These are phyloP conservation scores for Nannizziopsis arthrosporioides DNA, from an alignment of 2,329 filamentous ascomycete genomes.

Conservation along the genomic window DNA sequence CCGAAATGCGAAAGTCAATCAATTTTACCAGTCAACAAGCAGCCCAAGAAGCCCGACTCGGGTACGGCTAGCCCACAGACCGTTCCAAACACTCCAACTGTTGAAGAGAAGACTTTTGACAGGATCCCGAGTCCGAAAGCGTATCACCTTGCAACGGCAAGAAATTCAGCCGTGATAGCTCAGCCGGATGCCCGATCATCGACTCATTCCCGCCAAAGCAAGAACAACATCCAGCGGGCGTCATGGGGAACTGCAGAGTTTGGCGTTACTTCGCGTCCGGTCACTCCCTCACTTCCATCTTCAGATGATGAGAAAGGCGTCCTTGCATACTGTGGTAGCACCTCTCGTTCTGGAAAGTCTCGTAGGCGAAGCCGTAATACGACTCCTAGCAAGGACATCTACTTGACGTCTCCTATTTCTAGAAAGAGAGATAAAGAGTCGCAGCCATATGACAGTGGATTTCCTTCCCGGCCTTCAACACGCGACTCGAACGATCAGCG, in stretches of 20 bases:
- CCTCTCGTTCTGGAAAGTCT: slow-evolving; percentile 3
- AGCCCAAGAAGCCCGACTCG: background rate
- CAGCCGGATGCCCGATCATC: slow-evolving; percentile 2
- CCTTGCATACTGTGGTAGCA: slow-evolving; percentile 10
- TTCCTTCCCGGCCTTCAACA: slow-evolving; percentile 1
- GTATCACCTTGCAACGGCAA: background rate
- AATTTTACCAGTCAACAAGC: background rate
- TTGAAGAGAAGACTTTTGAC: background rate
- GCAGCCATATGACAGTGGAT: background rate
- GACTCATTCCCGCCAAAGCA: background rate
- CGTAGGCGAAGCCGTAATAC: background rate
- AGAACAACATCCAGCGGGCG: background rate
- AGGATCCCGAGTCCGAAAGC: background rate
- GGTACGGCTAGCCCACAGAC: background rate
- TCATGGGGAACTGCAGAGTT: slow-evolving; percentile 7
- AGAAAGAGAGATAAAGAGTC: background rate
- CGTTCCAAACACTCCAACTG: background rate
- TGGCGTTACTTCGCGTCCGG: slow-evolving; percentile 15
- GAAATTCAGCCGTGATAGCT: background rate
- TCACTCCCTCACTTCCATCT: slow-evolving; percentile 28
- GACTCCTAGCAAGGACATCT: background rate
- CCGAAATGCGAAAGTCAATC: slow-evolving; percentile 1
- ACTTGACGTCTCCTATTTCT: background rate
- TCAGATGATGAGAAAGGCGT: slow-evolving; percentile 31
- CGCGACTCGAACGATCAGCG: slow-evolving; percentile 1